These are phyloP conservation scores for Mortierella sp. DNA, from an alignment of 371 early-diverging fungal genomes.

Conservation along the genomic window DNA sequence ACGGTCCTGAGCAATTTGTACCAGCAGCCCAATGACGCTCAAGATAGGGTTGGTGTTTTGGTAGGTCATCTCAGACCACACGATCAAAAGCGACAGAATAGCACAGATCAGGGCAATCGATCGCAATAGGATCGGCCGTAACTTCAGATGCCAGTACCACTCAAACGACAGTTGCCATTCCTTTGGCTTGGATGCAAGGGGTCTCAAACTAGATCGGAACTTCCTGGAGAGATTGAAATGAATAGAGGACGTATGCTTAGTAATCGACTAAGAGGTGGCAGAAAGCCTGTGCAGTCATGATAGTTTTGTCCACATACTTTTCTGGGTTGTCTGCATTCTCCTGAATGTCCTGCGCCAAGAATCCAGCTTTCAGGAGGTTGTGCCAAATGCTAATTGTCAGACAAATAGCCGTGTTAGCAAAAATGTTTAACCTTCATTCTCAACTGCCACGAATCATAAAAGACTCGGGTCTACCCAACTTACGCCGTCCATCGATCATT, in stretches of 20 bases:
- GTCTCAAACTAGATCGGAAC: constrained; percentile 62
- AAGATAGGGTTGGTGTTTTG: constrained; percentile 66
- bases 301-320: constrained; percentile 52
- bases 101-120: constrained; percentile 68
- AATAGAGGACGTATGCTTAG: not conserved
- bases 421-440: too few relatives aligned
- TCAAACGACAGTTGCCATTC: constrained; percentile 54
- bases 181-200: constrained; percentile 31
- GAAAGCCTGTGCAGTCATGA: not conserved
- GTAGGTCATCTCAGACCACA: constrained; percentile 95
- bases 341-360: constrained; percentile 79
- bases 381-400: constrained; percentile 66
- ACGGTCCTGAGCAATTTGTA: constrained; percentile 57
- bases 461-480: constrained; percentile 21
- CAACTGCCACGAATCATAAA: too few relatives aligned
- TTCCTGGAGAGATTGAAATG: constrained; percentile 32
- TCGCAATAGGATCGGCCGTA: constrained; percentile 74
- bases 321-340: constrained; percentile 68
- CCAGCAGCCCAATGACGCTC: constrained; percentile 65
- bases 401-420: too few relatives aligned
- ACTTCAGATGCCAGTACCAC: constrained; percentile 87
- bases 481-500: constrained; percentile 75
- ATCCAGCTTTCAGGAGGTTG: constrained; percentile 71
- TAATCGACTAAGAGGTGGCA: not conserved
- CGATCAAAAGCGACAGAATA: constrained; percentile 72